Evolutionary conservation across 169 alveolate genomes (phyloP).

Genomic region (Eimeria tenella): DNA sequence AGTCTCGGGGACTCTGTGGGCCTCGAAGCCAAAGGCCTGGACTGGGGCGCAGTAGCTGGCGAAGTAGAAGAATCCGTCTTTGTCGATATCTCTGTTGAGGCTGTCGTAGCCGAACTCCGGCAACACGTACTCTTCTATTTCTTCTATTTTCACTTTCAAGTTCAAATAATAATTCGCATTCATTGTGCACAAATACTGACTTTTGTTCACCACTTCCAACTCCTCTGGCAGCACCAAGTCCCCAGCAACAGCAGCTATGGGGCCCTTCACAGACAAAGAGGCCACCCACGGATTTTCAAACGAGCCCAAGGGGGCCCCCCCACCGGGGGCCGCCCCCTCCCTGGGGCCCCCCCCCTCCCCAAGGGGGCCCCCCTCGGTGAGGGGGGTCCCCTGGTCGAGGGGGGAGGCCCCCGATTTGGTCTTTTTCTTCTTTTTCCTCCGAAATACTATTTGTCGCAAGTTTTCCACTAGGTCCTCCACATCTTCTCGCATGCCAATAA

Average conservation of each 20-base stretch:
- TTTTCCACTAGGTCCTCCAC: conserved; percentile 72
- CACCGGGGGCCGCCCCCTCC: not conserved
- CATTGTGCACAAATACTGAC: conserved; percentile 89
- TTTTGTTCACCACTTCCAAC: conserved; percentile 88
- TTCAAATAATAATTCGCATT: conserved; percentile 86
- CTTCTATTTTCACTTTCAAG: conserved; percentile 91
- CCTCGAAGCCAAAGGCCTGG: conserved; percentile 87
- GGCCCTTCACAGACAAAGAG: conserved; percentile 88
- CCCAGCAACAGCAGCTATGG: conserved; percentile 92
- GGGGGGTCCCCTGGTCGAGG: not conserved
- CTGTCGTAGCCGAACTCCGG: conserved; percentile 91
- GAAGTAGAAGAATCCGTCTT: conserved; percentile 90
- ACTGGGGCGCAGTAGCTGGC: conserved; percentile 88
- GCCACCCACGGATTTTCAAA: conserved; percentile 84
- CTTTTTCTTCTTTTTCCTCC: not conserved
- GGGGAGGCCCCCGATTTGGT: not conserved
- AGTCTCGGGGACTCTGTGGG: conserved; percentile 88
- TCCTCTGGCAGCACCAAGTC: conserved; percentile 86
- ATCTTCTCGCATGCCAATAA: conserved; percentile 68
- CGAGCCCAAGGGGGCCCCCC: conserved; percentile 19
- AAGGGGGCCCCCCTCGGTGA: not conserved
- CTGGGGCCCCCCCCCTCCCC: too few relatives aligned
- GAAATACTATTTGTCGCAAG: conserved; percentile 39
- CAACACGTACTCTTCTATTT: conserved; percentile 83
- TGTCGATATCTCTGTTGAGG: conserved; percentile 88